Percentiles rank a stretch among this genome's conserved stretches.
phyloP scores from a whole-genome alignment of 192 early-diverging fungal genomes.

The Linnemannia exigua region DNA sequence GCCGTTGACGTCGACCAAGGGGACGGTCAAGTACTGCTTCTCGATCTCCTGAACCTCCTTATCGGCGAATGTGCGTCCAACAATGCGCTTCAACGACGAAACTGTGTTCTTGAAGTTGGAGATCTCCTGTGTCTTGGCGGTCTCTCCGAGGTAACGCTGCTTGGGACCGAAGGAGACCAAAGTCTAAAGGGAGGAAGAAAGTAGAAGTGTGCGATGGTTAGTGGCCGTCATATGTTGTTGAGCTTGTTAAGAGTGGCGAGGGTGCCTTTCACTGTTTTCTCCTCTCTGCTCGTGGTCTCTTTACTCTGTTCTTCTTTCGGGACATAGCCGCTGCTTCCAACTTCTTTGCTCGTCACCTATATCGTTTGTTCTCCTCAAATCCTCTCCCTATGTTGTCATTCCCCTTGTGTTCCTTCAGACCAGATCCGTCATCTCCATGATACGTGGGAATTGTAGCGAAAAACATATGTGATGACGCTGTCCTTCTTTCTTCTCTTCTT shows the following conservation, averaged over 20 bases:
- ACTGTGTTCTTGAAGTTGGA: conserved; percentile 99
- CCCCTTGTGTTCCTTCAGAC: no score
- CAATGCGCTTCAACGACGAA: conserved; percentile 89
- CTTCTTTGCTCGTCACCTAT: neutral
- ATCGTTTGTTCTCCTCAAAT: no score
- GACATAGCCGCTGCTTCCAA: neutral
- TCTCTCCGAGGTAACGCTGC: conserved; percentile 96
- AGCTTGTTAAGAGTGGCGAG: no score
- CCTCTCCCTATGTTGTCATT: no score
- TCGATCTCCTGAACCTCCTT: conserved; percentile 88
- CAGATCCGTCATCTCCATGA: no score
- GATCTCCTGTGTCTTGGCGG: conserved; percentile 96
- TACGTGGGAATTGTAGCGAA: no score
- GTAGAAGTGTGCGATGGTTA: no score
- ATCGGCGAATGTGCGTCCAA: conserved; percentile 89
- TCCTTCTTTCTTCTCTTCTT: neutral
- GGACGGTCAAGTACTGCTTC: conserved; percentile 85
- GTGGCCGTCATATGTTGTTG: neutral
- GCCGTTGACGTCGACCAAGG: conserved; percentile 84
- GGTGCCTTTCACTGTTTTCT: no score
- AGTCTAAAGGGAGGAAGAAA: conserved; percentile 59
- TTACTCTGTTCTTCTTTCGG: neutral
- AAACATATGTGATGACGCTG: neutral
- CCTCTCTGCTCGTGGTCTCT: neutral
- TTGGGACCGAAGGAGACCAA: conserved; percentile 96